phyloP scores from a whole-genome alignment of 495 filamentous ascomycete genomes.

The Neurospora intermedia region DNA sequence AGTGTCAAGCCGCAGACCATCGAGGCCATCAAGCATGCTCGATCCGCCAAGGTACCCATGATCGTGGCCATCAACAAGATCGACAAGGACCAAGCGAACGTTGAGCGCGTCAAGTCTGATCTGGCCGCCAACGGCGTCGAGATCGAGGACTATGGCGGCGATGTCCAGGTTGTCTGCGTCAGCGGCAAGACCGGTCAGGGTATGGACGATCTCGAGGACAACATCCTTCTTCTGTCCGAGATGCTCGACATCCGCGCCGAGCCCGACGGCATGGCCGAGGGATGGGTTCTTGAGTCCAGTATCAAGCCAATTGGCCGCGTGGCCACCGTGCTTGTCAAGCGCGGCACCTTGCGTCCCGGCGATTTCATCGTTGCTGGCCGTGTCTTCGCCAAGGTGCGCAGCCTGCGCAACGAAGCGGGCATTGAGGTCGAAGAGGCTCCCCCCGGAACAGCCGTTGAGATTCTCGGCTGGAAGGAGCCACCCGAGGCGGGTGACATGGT shows the following conservation, averaged over 20 bases:
- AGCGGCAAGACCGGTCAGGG: slow-evolving; percentile 91
- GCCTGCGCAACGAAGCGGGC: slow-evolving; percentile 78
- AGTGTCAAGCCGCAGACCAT: slow-evolving; percentile 96
- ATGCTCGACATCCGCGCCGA: slow-evolving; percentile 85
- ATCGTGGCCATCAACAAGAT: slow-evolving; percentile 98
- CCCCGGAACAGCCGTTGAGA: slow-evolving; percentile 81
- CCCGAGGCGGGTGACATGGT: slow-evolving; percentile 83
- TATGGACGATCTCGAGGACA: slow-evolving; percentile 87
- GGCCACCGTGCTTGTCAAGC: slow-evolving; percentile 78
- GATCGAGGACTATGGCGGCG: slow-evolving; percentile 91
- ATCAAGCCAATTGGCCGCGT: slow-evolving; percentile 80
- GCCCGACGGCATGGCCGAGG: slow-evolving; percentile 64
- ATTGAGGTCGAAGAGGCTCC: slow-evolving; percentile 58
- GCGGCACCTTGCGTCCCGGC: slow-evolving; percentile 72
- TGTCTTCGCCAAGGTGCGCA: slow-evolving; percentile 74
- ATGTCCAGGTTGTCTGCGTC: slow-evolving; percentile 82
- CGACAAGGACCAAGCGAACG: slow-evolving; percentile 71
- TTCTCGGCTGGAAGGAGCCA: slow-evolving; percentile 90
- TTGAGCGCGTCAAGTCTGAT: slow-evolving; percentile 78
- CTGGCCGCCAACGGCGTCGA: slow-evolving; percentile 77
- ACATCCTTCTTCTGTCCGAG: slow-evolving; percentile 70
- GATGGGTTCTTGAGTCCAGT: slow-evolving; percentile 89
- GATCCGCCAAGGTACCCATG: slow-evolving; percentile 81
- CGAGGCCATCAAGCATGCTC: slow-evolving; percentile 92
- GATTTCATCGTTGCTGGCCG: slow-evolving; percentile 81